Evolutionary conservation across 345 rosid genomes (phyloP), one percentile per base, ranked within the genome.

Genomic region (Adansonia digitata): DNA sequence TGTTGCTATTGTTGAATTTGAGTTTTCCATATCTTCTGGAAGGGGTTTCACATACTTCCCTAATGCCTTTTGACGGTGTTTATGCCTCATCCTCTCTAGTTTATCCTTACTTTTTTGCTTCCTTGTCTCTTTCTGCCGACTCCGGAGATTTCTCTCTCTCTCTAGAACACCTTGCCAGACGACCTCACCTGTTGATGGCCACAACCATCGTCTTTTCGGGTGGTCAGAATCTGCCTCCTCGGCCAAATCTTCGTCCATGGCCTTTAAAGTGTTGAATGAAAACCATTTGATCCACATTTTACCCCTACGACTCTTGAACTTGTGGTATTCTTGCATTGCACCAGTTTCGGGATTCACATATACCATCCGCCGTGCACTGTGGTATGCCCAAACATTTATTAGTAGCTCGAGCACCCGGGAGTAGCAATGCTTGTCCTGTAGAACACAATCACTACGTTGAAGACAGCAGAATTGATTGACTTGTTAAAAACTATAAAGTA

Each of bases 211-310:
- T 78, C 85, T 73, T 59, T 62, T 85, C 26, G 89, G 88, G 56
- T 71, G 87, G 72, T 93, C 98, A 0, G 98, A 87, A 77, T 96
- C 99, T 29, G 91, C 90, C 81, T 84, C 97, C 74, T 93, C 99
- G 0, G 97, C 98, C 27, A 90, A 79, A 77, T 95, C 99, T 78
- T 90, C 98, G 35, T 96, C 99, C 97, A 96, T 92, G 78, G 87
- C 85, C 82, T 92, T 96, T 71, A 96, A 82, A 9, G 90, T 93
- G 63, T 84, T 26, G 80, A 85, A 88, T 5, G 93, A 86, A 77
- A 96, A 96, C 99, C 98, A 96, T 79, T 88, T 90, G 46, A 90
- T 82, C 99, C 99, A 92, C 94, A 96, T 93, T 75, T 82, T 55
- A 22, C 99, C 94, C 74, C 81, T 83, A 67, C 98, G 77, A 74